A percentile compares a stretch with the other conserved stretches of the same genome.
phyloP scores from a whole-genome alignment of 176 grass and related monocot species.

The Oryza meyeriana region DNA sequence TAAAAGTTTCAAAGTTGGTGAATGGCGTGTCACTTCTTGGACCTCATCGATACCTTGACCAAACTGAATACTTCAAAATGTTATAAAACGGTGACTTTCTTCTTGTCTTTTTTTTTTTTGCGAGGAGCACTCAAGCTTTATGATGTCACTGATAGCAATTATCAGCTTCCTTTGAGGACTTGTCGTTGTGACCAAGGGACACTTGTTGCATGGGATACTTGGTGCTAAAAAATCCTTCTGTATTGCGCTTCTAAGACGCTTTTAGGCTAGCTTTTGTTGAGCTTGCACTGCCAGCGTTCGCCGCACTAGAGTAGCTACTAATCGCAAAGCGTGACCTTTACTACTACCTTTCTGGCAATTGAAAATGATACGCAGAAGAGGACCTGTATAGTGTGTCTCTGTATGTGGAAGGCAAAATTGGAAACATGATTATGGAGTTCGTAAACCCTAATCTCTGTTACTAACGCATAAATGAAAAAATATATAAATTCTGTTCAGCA shows the following conservation, averaged over 20 bases:
- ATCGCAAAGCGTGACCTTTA: background rate
- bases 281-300: slow-evolving; percentile 6
- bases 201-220: slow-evolving; percentile 22
- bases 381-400: background rate
- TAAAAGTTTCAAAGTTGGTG: background rate
- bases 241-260: slow-evolving; percentile 8
- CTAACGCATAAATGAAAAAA: too few relatives aligned
- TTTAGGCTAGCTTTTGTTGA: slow-evolving; percentile 1
- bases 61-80: background rate
- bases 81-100: background rate
- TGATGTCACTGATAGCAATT: background rate
- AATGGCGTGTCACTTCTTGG: background rate
- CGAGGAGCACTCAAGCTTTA: background rate
- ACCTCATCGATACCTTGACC: background rate
- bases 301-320: background rate
- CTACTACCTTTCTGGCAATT: background rate
- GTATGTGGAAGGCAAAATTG: background rate
- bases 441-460: background rate
- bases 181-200: background rate
- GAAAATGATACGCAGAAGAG: background rate
- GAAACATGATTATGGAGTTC: background rate
- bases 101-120: background rate
- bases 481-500: too few relatives aligned
- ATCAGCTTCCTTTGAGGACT: background rate
- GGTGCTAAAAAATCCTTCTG: slow-evolving; percentile 13